phyloP scores from a whole-genome alignment of 1,139 yeast species.

The Debaryomycetaceae sp. region DNA sequence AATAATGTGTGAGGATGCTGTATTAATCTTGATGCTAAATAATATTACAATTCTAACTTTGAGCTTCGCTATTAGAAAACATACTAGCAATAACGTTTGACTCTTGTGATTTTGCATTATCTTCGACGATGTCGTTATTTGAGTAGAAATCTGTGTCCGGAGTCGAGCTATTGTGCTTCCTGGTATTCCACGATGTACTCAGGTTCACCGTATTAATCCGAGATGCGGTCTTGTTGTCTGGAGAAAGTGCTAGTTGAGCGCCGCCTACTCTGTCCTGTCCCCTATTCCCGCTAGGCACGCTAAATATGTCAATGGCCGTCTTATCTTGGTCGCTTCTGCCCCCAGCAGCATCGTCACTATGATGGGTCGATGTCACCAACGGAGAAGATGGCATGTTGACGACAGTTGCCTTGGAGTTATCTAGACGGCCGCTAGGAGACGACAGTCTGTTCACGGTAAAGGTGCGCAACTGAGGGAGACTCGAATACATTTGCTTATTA shows the following conservation, averaged over 20 bases:
- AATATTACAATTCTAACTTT: background rate
- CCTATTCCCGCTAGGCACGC: background rate
- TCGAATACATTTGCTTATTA: slow-evolving; percentile 13
- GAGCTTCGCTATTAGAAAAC: background rate
- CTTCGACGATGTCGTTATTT: slow-evolving; percentile 19
- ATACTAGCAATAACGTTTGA: background rate
- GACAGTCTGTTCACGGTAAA: slow-evolving; percentile 19
- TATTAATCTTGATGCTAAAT: background rate
- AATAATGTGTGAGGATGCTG: background rate
- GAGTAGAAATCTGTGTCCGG: slow-evolving; percentile 34
- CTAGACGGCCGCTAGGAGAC: slow-evolving; percentile 14
- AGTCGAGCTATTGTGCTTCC: slow-evolving; percentile 23
- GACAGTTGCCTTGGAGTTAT: slow-evolving; percentile 20
- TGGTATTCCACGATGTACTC: slow-evolving; percentile 29
- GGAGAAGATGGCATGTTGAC: slow-evolving; percentile 47
- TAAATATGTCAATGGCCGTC: slow-evolving; percentile 2
- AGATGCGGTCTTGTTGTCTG: slow-evolving; percentile 29
- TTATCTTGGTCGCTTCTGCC: slow-evolving; percentile 12
- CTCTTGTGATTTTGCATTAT: background rate
- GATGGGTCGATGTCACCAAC: slow-evolving; percentile 10
- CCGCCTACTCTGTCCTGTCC: background rate
- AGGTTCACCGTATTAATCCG: slow-evolving; percentile 37
- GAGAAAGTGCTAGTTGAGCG: slow-evolving; percentile 14
- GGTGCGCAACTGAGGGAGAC: slow-evolving; percentile 28
- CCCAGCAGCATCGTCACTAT: slow-evolving; percentile 15